Evolutionary conservation across 176 grass and related monocot species (phyloP), one percentile per base, ranked within the genome.

Genomic region (Musa itinerans): DNA sequence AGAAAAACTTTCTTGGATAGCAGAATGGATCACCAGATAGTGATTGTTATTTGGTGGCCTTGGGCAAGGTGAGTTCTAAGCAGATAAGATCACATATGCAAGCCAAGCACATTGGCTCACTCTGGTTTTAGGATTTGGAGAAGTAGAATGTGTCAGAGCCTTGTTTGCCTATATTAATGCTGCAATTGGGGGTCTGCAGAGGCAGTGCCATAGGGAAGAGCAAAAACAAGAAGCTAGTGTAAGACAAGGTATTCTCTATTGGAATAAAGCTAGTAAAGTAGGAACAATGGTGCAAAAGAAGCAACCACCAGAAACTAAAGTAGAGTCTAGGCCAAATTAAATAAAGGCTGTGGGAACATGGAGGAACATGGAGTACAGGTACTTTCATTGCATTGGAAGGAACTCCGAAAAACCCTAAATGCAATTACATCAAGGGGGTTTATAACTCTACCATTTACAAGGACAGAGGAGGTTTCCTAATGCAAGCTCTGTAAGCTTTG

Each of bases 1-100:
- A 26, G 63, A n/a, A 65, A 23, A 65, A 65, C 68, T 74, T 86
- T 61, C 71, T 86, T 79, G 78, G 86, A 70, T 64, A 53, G 74
- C 72, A 81, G 76, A 89, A 81, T 77, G 56, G 54, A 23, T 79
- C 50, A 82, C 81, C 88, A 86, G 58, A 65, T 83, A 71, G 76
- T 85, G 83, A 76, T 67, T 69, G 50, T 85, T 80, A 21, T 54
- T 69, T 76, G 78, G 67, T 48, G 68, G 74, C 66, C 48, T 63
- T 34, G 14, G 64, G 21, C 27, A 12, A 53, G 25, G 82, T 48
- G 59, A 21, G 55, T 62, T 79, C 68, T 65, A 61, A 21, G 22
- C 10, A 55, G 51, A 73, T 63, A 57, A 62, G 71, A 80, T 56
- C 73, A 75, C 22, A 29, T 34, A 43, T 23, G 15, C n/a, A 59